These are phyloP conservation scores for Trichoderma aggressivum DNA, from an alignment of 2,329 filamentous ascomycete species.

Conservation along the genomic window DNA sequence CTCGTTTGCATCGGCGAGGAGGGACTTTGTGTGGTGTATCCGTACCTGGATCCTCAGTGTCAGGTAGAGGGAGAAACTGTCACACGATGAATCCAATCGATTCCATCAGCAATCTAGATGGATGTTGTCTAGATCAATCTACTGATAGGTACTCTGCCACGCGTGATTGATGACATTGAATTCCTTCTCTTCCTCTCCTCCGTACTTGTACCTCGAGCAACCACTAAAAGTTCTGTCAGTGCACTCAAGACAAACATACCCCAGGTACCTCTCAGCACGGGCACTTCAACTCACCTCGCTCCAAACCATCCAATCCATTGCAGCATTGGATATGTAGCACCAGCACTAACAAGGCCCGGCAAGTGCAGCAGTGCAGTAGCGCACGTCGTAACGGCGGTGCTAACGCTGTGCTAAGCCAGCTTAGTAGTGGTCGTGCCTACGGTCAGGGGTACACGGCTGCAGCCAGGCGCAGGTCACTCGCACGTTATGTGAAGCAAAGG, in stretches of 20 bases:
- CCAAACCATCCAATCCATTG: not conserved
- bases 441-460: constrained; percentile 5
- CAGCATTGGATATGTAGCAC: no score
- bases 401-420: not conserved
- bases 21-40: not conserved
- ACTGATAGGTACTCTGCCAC: not conserved
- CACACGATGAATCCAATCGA: not conserved
- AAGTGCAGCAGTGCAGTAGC: not conserved
- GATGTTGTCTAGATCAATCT: no score
- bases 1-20: not conserved
- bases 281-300: not conserved
- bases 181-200: not conserved
- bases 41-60: not conserved
- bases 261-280: not conserved
- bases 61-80: not conserved
- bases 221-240: not conserved
- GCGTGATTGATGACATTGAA: not conserved
- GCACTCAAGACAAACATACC: not conserved
- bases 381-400: not conserved
- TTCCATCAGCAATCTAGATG: no score
- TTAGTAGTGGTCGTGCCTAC: not conserved
- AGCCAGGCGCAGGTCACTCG: constrained; percentile 9
- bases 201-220: not conserved
- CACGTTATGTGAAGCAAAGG: not conserved
- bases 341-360: no score